Percentiles rank a stretch among this genome's conserved stretches.
phyloP scores from a whole-genome alignment of 164 flowering plant species.

The Annona squamosa region DNA sequence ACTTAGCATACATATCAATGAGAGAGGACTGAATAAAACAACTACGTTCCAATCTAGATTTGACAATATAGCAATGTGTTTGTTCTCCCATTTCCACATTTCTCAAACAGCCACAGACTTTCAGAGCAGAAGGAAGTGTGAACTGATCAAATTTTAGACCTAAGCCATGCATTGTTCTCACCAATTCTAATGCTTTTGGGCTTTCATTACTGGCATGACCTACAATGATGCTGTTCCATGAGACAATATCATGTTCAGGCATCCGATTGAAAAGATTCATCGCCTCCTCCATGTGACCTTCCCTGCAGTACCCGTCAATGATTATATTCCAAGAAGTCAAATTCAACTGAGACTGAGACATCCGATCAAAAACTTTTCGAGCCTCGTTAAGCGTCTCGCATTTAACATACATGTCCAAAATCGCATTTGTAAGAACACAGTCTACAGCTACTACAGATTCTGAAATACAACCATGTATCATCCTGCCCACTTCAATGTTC shows the following conservation, averaged over 20 bases:
- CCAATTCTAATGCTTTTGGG: slow-evolving; percentile 12
- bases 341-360: background rate
- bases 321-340: slow-evolving; percentile 24
- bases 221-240: slow-evolving; percentile 28
- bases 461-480: slow-evolving; percentile 14
- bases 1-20: slow-evolving; percentile 24
- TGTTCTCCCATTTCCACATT: slow-evolving; percentile 17
- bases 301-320: slow-evolving; percentile 22
- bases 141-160: slow-evolving; percentile 20
- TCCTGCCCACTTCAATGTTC: slow-evolving; percentile 21
- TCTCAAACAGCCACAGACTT: slow-evolving; percentile 16
- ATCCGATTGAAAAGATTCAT: slow-evolving; percentile 18
- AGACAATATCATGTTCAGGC: slow-evolving; percentile 20
- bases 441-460: slow-evolving; percentile 12
- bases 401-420: slow-evolving; percentile 30
- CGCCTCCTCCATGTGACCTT: slow-evolving; percentile 23
- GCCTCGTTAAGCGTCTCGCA: slow-evolving; percentile 23
- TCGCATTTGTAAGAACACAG: slow-evolving; percentile 22
- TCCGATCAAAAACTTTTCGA: slow-evolving; percentile 17
- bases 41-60: slow-evolving; percentile 6
- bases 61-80: slow-evolving; percentile 19
- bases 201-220: slow-evolving; percentile 14
- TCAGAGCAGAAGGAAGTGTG: slow-evolving; percentile 24
- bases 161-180: slow-evolving; percentile 17
- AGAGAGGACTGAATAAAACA: slow-evolving; percentile 16